phyloP scores from a whole-genome alignment of 108 stramenopile species.

The Cyclostephanos invisitatus region DNA sequence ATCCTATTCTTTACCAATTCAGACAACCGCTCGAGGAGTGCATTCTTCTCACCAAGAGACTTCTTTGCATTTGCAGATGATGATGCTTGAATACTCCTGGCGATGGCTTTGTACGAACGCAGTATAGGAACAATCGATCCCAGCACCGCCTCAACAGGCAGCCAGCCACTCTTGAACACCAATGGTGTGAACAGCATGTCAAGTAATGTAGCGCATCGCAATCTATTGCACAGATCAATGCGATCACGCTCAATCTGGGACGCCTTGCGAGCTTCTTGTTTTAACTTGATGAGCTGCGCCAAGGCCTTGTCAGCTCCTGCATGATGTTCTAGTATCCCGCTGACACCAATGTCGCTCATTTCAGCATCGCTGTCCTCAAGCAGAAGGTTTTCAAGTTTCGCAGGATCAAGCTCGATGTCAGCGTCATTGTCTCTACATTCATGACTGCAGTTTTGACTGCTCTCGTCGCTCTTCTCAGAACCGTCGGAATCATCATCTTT shows the following conservation, averaged over 20 bases:
- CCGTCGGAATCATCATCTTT: conserved; percentile 29
- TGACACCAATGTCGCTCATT: conserved; percentile 43
- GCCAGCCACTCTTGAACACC: conserved; percentile 51
- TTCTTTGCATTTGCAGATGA: conserved; percentile 33
- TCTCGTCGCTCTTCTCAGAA: conserved; percentile 19
- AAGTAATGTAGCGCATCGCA: conserved; percentile 74
- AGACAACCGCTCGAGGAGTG: conserved; percentile 61
- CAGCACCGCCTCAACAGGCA: conserved; percentile 57
- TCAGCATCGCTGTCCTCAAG: conserved; percentile 81
- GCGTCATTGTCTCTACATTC: conserved; percentile 33
- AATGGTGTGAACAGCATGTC: conserved; percentile 58
- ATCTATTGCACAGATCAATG: conserved; percentile 64
- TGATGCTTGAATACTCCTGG: conserved; percentile 41
- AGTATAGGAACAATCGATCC: conserved; percentile 62
- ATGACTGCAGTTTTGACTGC: conserved; percentile 9
- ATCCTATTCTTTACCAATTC: conserved; percentile 62
- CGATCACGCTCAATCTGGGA: conserved; percentile 68
- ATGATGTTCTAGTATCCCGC: conserved; percentile 75
- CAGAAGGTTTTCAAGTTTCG: conserved; percentile 66
- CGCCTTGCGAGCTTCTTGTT: conserved; percentile 84
- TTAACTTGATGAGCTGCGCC: conserved; percentile 80
- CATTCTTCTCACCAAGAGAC: conserved; percentile 54
- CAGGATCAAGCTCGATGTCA: conserved; percentile 68
- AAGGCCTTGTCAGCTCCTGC: conserved; percentile 86
- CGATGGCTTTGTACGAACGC: conserved; percentile 43